These are phyloP conservation scores for Cladophialophora psammophila DNA, from an alignment of 2,329 filamentous ascomycete species.

Conservation along the genomic window DNA sequence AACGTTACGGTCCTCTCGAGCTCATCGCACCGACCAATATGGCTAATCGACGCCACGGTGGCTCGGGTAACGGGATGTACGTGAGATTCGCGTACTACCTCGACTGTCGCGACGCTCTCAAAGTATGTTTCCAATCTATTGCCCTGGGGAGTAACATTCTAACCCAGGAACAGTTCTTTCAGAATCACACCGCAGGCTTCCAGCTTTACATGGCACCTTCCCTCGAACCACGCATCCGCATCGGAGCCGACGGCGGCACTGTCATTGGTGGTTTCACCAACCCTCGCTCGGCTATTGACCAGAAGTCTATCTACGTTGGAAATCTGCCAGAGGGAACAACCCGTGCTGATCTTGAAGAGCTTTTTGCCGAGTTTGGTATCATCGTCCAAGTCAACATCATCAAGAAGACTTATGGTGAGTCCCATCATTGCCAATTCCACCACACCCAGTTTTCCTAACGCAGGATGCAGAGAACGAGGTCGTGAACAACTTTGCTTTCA, in stretches of 20 bases:
- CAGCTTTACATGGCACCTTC: conserved; percentile 31
- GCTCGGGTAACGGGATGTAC: conserved; percentile 29
- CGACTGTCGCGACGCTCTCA: conserved; percentile 40
- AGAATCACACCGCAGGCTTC: conserved; percentile 28
- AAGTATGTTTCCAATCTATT: conserved; percentile 23
- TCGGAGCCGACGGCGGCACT: conserved; percentile 9
- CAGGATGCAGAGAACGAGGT: conserved; percentile 21
- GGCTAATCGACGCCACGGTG: conserved; percentile 15
- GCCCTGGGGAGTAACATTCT: background rate
- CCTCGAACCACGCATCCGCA: conserved; percentile 31
- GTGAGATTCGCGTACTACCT: conserved; percentile 41
- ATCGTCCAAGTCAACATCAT: conserved; percentile 38
- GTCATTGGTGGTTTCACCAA: conserved; percentile 27
- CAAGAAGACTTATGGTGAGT: conserved; percentile 37
- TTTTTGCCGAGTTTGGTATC: conserved; percentile 35
- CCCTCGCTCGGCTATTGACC: conserved; percentile 32
- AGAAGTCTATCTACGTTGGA: conserved; percentile 40
- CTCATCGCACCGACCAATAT: conserved; percentile 25
- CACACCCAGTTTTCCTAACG: conserved; percentile 18
- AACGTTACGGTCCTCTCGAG: conserved; percentile 37
- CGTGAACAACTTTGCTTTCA: conserved; percentile 39
- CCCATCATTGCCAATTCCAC: background rate
- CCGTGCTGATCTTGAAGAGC: conserved; percentile 27
- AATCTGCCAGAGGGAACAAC: conserved; percentile 37
- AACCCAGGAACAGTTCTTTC: conserved; percentile 27